Evolutionary conservation across 371 early-diverging fungal genomes (phyloP), one percentile per base, ranked within the genome.

Genomic region (Batkoa obscura): DNA sequence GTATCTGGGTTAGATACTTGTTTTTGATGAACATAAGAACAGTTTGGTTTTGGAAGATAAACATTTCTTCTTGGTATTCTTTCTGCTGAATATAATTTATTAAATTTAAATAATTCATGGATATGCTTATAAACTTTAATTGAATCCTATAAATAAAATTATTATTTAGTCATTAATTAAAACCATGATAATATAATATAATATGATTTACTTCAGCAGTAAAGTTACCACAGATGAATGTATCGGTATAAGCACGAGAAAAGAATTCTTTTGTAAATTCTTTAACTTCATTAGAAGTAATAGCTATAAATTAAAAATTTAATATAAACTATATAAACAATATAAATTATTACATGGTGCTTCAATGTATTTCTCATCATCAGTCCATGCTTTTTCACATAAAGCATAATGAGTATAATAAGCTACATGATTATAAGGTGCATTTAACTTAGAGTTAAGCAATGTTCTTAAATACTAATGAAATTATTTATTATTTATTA

Each of bases 191-290:
- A n/a, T n/a, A n/a, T n/a, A n/a, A n/a, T n/a, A n/a, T n/a, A n/a
- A n/a, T n/a, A n/a, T n/a, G n/a, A 84, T 72, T 36, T 66, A 50
- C 73, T 17, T 70, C 66, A 36, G 76, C 74, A 13, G 66, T 43
- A 50, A 84, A 64, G 66, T 95, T 95, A 37, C 95, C 95, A 58
- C 82, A 80, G 2, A 85, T 81, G 2, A 93, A 73, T 8, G 82
- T 80, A 65, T 88, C 87, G 2, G 86, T 61, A 58, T 82, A 76
- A 39, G 34, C 38, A 8, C 53, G 30, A 6, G 53, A 3, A 8
- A 53, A 37, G 38, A 37, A 53, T 33, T 71, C 63, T 8, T 82
- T 81, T 59, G 78, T 75, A 59, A 88, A 90, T 8, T 63, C 64
- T 62, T 78, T 69, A n/a, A 94, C 74, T 54, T 83, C 84, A 34